Evolutionary conservation across 805 yeast genomes (phyloP).

Genomic region (Cyberlindnera galapagoensis): DNA sequence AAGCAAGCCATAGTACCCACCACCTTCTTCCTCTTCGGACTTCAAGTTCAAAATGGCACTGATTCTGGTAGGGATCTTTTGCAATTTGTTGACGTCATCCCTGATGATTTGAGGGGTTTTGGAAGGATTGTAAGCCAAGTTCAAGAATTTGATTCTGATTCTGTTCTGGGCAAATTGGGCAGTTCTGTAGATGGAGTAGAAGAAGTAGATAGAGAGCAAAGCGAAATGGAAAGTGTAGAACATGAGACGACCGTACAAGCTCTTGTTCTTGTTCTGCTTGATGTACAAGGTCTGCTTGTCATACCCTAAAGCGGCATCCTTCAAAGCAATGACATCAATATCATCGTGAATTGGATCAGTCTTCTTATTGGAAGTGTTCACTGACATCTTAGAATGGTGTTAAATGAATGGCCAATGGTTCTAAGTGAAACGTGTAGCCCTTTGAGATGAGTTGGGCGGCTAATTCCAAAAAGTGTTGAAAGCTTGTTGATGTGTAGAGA

Average conservation of each 20-base stretch:
- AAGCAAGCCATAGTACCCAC: slow-evolving; percentile 78
- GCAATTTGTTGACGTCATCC: slow-evolving; percentile 66
- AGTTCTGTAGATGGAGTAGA: slow-evolving; percentile 51
- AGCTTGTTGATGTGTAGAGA: no score
- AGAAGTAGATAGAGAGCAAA: slow-evolving; percentile 45
- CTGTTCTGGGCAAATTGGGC: slow-evolving; percentile 46
- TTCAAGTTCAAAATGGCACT: slow-evolving; percentile 71
- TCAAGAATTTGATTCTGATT: slow-evolving; percentile 49
- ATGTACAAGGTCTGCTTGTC: no score
- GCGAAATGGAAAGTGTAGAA: slow-evolving; percentile 19
- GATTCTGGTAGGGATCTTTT: slow-evolving; percentile 71
- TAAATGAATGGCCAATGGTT: no score
- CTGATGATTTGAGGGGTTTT: slow-evolving; percentile 82
- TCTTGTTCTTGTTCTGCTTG: slow-evolving; percentile 1
- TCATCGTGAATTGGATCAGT: no score
- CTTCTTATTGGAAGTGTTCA: no score
- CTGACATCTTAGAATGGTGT: no score
- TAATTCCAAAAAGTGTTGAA: no score
- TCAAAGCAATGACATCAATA: no score
- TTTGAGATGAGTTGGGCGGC: no score
- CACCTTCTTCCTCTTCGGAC: slow-evolving; percentile 78
- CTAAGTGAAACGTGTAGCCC: no score
- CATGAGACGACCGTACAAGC: slow-evolving; percentile 6
- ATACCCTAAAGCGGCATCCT: no score
- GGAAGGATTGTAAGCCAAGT: slow-evolving; percentile 60